These are phyloP conservation scores for Chytriomyces sp. DNA, from an alignment of 192 early-diverging fungal genomes.

Conservation along the genomic window DNA sequence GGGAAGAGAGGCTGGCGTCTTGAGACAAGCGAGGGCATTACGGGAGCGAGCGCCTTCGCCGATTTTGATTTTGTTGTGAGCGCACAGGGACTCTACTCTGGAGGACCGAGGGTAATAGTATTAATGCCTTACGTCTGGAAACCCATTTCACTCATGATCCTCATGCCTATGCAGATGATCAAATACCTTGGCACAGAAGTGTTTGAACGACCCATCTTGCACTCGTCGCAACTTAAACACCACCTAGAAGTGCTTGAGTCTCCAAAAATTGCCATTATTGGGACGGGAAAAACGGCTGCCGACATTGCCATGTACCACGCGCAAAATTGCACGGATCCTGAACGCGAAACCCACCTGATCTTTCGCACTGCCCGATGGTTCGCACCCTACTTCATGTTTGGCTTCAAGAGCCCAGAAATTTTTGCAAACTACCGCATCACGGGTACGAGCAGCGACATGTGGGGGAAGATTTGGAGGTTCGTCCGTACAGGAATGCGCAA, in stretches of 20 bases:
- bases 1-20: neutral
- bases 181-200: neutral
- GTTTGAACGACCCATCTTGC: conserved; percentile 1
- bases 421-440: neutral
- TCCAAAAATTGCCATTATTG: neutral
- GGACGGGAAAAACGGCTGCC: neutral
- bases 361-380: neutral
- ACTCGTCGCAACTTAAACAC: neutral
- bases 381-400: neutral
- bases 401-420: neutral
- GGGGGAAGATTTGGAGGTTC: neutral
- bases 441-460: neutral
- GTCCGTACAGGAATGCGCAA: neutral
- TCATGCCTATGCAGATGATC: conserved; percentile 3
- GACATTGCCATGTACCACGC: neutral
- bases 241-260: neutral
- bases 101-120: neutral
- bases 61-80: conserved; percentile 21
- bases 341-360: conserved; percentile 1
- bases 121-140: neutral
- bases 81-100: conserved; percentile 11
- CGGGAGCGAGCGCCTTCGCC: neutral
- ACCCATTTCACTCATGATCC: neutral
- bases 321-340: neutral
- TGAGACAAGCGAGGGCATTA: neutral